A percentile compares a stretch with the other conserved stretches of the same genome.
Evolutionary conservation across 306 rosid species (phyloP).

Genomic region (Amphicarpaea edgeworthii): DNA sequence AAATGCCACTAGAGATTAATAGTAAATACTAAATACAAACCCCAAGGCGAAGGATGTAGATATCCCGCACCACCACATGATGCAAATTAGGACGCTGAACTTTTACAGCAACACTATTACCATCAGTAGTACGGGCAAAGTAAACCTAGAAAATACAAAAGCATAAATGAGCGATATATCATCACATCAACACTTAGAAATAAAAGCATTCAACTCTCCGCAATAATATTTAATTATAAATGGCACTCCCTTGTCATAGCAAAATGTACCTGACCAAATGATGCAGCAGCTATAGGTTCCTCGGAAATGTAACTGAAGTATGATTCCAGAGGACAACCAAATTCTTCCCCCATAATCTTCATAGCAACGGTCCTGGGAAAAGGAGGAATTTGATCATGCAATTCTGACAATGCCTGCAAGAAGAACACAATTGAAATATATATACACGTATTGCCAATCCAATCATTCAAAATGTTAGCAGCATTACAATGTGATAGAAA

Average conservation of each 20-base stretch:
- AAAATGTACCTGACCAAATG: constrained; percentile 92
- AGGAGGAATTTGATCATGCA: constrained; percentile 95
- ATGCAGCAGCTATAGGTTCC: constrained; percentile 94
- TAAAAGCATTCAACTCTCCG: constrained; percentile 31
- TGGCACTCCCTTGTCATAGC: constrained; percentile 4
- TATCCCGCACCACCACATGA: constrained; percentile 92
- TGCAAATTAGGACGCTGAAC: constrained; percentile 94
- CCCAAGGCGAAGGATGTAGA: constrained; percentile 97
- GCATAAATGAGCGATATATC: constrained; percentile 38
- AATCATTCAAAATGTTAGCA: constrained; percentile 39
- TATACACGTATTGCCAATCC: constrained; percentile 28
- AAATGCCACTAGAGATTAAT: constrained; percentile 11
- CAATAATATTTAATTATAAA: constrained; percentile 25
- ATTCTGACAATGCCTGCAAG: constrained; percentile 88
- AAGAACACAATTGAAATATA: constrained; percentile 48
- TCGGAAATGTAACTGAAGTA: constrained; percentile 79
- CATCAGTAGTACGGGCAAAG: constrained; percentile 74
- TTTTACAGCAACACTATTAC: constrained; percentile 80
- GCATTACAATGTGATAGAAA: constrained; percentile 32
- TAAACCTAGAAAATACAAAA: constrained; percentile 68
- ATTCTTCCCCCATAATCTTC: constrained; percentile 88
- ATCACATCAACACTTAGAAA: constrained; percentile 4
- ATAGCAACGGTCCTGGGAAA: constrained; percentile 84
- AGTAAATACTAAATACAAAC: constrained; percentile 66
- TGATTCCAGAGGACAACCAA: constrained; percentile 80